Evolutionary conservation across 805 yeast genomes (phyloP).

Genomic region (Metschnikowia chrysomelidarum): DNA sequence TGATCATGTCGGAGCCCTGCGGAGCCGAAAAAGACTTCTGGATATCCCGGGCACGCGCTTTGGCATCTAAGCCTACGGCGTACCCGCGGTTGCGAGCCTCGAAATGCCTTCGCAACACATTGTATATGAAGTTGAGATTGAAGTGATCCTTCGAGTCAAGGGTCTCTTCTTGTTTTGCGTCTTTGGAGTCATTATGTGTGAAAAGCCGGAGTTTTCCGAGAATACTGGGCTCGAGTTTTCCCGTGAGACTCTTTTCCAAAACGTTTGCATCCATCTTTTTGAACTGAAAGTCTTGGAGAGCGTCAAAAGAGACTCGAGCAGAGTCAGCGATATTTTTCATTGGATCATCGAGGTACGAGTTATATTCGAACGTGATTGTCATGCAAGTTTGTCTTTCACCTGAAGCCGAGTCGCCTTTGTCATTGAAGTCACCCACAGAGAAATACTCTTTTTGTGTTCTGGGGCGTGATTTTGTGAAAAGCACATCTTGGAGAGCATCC

Average conservation of each 20-base stretch:
- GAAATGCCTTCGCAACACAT: constrained; percentile 31
- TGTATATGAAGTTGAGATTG: constrained; percentile 31
- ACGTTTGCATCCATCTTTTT: constrained; percentile 21
- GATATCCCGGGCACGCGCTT: not conserved
- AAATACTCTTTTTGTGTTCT: constrained; percentile 2
- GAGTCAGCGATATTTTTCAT: constrained; percentile 24
- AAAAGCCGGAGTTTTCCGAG: constrained; percentile 26
- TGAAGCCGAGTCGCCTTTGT: not conserved
- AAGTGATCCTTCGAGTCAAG: constrained; percentile 29
- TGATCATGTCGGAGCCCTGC: constrained; percentile 4
- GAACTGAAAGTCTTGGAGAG: constrained; percentile 21
- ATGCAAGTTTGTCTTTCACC: constrained; percentile 26
- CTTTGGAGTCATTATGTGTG: constrained; percentile 16
- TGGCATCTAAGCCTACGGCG: constrained; percentile 21
- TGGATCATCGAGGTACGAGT: constrained; percentile 34
- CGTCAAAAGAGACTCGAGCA: constrained; percentile 30
- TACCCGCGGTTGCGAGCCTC: constrained; percentile 30
- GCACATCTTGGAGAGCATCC: constrained; percentile 3
- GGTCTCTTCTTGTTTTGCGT: constrained; percentile 9
- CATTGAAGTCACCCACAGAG: constrained; percentile 9
- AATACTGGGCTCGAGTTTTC: constrained; percentile 21
- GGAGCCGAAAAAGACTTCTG: constrained; percentile 2
- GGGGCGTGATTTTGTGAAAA: constrained; percentile 1
- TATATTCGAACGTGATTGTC: constrained; percentile 36
- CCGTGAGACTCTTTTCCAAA: constrained; percentile 32